Percentiles rank a stretch among this genome's conserved stretches.
Evolutionary conservation across 1,139 yeast genomes (phyloP).

Genomic region (Suhomyces bolitotheri): DNA sequence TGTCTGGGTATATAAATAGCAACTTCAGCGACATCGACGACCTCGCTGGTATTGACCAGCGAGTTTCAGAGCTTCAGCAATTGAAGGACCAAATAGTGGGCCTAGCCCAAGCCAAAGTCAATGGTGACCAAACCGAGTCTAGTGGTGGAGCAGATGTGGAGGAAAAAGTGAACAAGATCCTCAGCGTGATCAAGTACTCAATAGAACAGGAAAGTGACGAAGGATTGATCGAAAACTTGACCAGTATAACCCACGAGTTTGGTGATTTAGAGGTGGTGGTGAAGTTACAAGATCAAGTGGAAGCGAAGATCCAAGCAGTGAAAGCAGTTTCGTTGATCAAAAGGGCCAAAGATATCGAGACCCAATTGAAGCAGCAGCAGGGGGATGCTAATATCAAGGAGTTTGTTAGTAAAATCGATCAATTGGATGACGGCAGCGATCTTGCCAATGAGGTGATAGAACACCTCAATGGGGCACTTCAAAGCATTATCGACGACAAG

Average conservation of each 20-base stretch:
- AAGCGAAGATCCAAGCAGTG: background rate
- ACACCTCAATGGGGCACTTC: constrained; percentile 1
- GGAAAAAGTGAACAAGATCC: constrained; percentile 5
- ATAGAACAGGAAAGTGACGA: constrained; percentile 6
- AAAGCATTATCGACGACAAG: constrained; percentile 3
- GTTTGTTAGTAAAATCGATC: constrained; percentile 5
- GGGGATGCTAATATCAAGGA: constrained; percentile 1
- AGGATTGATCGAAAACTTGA: constrained; percentile 11
- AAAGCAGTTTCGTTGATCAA: constrained; percentile 8
- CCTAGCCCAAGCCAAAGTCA: constrained; percentile 11
- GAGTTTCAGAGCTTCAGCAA: constrained; percentile 4
- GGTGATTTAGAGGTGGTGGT: constrained; percentile 18
- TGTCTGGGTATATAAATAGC: background rate
- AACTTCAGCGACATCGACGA: background rate
- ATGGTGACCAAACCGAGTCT: background rate
- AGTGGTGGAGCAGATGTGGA: background rate
- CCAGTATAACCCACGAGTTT: constrained; percentile 12
- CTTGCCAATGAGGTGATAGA: background rate
- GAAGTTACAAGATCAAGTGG: constrained; percentile 15
- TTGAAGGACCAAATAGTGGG: constrained; percentile 17
- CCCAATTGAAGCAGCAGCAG: constrained; percentile 1
- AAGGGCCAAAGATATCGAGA: constrained; percentile 10
- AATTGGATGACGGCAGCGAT: constrained; percentile 6
- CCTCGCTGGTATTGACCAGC: background rate
- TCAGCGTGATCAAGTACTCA: constrained; percentile 7